Evolutionary conservation across 306 rosid species (phyloP), one percentile per base, ranked within the genome.

Genomic region (Dalbergia oliveri): DNA sequence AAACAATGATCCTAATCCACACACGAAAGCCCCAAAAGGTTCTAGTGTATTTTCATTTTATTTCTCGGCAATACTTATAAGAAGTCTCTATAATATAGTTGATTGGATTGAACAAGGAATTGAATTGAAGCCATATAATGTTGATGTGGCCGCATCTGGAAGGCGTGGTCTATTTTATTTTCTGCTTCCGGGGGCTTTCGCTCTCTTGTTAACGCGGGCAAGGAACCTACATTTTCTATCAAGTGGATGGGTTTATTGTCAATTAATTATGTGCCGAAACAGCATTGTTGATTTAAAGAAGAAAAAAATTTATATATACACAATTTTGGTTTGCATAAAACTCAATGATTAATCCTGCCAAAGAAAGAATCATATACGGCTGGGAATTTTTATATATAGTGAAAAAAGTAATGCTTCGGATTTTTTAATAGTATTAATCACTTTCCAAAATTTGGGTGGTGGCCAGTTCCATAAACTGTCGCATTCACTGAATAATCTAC

Each of bases 191-290:
- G 10, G 77, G 8, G 33, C 37, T 26, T 60, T 34, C 57, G 33
- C 3, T 53, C 41, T 34, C 0, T 74, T 62, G 79, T n/a, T 57
- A 37, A 81, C 82, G 85, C 82, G 88, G 77, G 10, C 4, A 84
- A 84, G 88, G 58, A 81, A 76, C 68, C 79, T 19, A 15, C 7
- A 53, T 54, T 74, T 47, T 58, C 13, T 14, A 5, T 8, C 5
- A 47, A 14, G 13, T 33, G 13, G 11, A 43, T 15, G 9, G 23
- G 13, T 66, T 8, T 13, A 50, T 50, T 61, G 14, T 12, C 14
- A 47, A 18, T n/a, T 26, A 9, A 13, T 49, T 14, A 26, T 69
- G 26, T 9, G 11, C 21, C 13, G 9, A 23, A 26, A 70, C 62
- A n/a, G 37, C 35, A 15, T 51, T 51, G 51, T 71, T 14, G 4